Evolutionary conservation across 106 monocot genomes (phyloP), one percentile per base, ranked within the genome.

Genomic region (Platanthera guangdongensis): DNA sequence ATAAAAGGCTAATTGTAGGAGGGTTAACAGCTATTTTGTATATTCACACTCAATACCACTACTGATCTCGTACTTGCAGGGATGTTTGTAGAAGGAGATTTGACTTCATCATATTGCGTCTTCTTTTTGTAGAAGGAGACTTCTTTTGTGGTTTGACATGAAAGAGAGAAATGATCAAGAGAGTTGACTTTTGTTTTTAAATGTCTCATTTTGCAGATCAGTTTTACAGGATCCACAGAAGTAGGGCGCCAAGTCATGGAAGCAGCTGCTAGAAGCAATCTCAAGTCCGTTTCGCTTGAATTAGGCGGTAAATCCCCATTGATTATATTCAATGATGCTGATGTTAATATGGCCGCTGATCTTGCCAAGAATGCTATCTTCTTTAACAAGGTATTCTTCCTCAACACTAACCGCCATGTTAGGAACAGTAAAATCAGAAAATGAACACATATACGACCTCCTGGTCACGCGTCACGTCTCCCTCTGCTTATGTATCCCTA

Each of bases 161-260:
- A 39, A 39, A 39, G 39, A 39, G 39, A 39, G 39, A 39, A 39
- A 39, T 39, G 39, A 39, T 39, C 39, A 39, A 39, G 39, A 39
- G 2, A 39, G 39, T 39, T 9, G 6, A 55, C 8, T 28, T 7
- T 12, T 22, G 22, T 46, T 76, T 39, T 39, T 39, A 39, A 39
- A 39, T 39, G 39, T 39, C 39, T 39, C 19, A 6, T 8, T 25
- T 80, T 79, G 62, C 77, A 86, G 82, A 47, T 86, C 22, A 80
- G 86, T 73, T 86, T 89, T 50, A 89, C 88, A 12, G 85, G 88
- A 7, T 89, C 88, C 4, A 89, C 88, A 5, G 79, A 85, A 72
- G 83, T 83, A 47, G 85, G 88, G 9, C 74, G 83, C 4, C 57
- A 76, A 19, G 30, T 89, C 7, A 86, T 89, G 88, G 79, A 83